Base-by-base conservation (phyloP, 208 protist species). In the Phytomonas francai region DNA sequence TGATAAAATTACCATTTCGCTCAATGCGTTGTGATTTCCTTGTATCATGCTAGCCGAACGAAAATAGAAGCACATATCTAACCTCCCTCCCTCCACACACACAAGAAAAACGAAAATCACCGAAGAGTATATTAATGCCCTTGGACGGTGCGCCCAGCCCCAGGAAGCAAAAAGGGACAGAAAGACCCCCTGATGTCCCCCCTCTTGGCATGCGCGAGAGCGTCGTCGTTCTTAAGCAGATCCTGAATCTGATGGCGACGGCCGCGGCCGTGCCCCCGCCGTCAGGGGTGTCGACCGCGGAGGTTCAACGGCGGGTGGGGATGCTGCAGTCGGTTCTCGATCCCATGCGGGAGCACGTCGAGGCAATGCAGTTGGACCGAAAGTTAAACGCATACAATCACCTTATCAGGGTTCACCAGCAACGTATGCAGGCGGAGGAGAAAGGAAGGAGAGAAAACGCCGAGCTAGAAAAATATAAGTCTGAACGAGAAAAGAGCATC, bases 301-400 rank as follows among this genome's bases (percentile, higher is more conserved):
- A 81, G 31, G 79, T 92, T 7, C 79, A 90, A 64, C 78, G 68
- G 27, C 84, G 84, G 63, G 83, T 95, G 32, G 63, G 59, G 16
- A 65, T 85, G 63, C 74, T 95, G 0, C 81, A 92, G 32, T 68
- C 59, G 8, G 83, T 85, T 0, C 72, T 92, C 19, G 78, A 84
- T 11, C 79, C 84, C 45, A 80, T 91, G 7, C 69, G 85, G 75
- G 70, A 56, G 2, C 72, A 76, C 30, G 65, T 70, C 36, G 63
- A 69, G 1, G 77, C 87, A 49, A 71, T 81, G 25, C 78, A 73
- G 7, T 59, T 69, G 19, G 63, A 64, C n/a, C 78, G 79, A 16
- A 80, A 88, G 51, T n/a, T 67, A 49, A 54, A 34, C 12, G 62
- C 77, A 39, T 63, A 77, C 32, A 51, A 81, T 63, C 74, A 79